These are phyloP conservation scores for Vanrija humicola DNA, from an alignment of 1,284 basidiomycete species.

Conservation along the genomic window DNA sequence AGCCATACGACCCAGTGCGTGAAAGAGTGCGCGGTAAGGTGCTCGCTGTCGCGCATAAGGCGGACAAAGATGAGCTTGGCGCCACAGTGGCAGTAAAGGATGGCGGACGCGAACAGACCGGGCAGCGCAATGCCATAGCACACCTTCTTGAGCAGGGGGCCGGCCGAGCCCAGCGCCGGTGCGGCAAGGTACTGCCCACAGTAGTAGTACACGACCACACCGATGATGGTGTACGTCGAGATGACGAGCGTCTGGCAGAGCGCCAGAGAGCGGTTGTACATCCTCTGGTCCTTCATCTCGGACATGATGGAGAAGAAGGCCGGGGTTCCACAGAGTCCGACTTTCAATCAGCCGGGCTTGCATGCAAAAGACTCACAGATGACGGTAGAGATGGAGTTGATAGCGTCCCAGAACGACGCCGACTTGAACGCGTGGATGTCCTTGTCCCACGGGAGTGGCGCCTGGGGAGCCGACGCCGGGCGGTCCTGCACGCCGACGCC, in stretches of 20 bases:
- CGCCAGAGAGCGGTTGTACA: conserved; percentile 27
- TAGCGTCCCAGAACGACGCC: conserved; percentile 28
- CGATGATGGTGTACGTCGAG: conserved; percentile 15
- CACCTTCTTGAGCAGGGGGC: conserved; percentile 42
- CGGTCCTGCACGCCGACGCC: conserved; percentile 37
- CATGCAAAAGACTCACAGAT: conserved; percentile 9
- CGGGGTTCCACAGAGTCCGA: conserved; percentile 24
- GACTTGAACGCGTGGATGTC: conserved; percentile 14
- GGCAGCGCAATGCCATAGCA: conserved; percentile 12
- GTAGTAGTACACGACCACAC: conserved; percentile 31
- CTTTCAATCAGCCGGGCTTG: neutral
- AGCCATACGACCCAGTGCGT: conserved; percentile 61
- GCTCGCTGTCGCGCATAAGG: conserved; percentile 37
- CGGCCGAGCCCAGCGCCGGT: conserved; percentile 48
- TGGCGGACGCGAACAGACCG: conserved; percentile 26
- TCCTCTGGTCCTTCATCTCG: conserved; percentile 37
- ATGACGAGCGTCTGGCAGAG: conserved; percentile 23
- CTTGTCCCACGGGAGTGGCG: conserved; percentile 31
- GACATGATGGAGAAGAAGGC: conserved; percentile 34
- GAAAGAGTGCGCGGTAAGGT: conserved; percentile 58
- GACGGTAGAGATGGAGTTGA: conserved; percentile 19
- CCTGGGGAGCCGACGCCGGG: conserved; percentile 34
- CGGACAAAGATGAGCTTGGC: conserved; percentile 37
- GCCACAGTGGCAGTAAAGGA: conserved; percentile 26
- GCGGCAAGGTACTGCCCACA: conserved; percentile 43